Evolutionary conservation across 805 yeast genomes (phyloP).

Genomic region (Metschnikowia gelsemii): DNA sequence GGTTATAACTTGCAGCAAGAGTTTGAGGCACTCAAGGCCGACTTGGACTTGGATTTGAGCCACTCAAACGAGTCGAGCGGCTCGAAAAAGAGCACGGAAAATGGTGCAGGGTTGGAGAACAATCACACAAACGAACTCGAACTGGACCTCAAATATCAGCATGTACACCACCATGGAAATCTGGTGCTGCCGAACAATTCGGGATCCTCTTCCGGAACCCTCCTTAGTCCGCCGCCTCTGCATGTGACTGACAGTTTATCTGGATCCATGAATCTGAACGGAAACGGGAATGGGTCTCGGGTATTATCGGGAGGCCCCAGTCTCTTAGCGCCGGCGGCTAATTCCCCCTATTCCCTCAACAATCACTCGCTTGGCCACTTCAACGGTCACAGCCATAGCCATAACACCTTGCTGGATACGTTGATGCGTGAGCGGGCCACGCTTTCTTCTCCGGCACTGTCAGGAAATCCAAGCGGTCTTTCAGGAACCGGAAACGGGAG

Average conservation of each 20-base stretch:
- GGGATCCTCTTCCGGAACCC: not conserved
- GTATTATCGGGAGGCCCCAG: slow-evolving; percentile 15
- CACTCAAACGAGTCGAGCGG: slow-evolving; percentile 14
- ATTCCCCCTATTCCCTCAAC: slow-evolving; percentile 10
- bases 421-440: slow-evolving; percentile 23
- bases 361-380: not conserved
- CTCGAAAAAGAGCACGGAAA: not conserved
- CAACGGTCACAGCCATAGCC: slow-evolving; percentile 6
- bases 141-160: no score
- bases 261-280: no score
- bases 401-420: slow-evolving; percentile 6
- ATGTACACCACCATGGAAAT: no score
- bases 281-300: slow-evolving; percentile 3
- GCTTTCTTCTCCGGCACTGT: no score
- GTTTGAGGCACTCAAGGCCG: slow-evolving; percentile 46
- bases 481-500: no score
- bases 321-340: slow-evolving; percentile 22
- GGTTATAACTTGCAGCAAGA: slow-evolving; percentile 48
- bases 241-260: no score
- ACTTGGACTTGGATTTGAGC: slow-evolving; percentile 45
- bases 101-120: not conserved
- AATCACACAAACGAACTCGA: not conserved
- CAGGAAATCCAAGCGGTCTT: no score
- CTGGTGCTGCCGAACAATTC: not conserved
- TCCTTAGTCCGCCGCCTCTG: not conserved